A percentile compares a stretch with the other conserved stretches of the same genome.
phyloP scores from a whole-genome alignment of 345 rosid genomes.

The Syzygium aromaticum region DNA sequence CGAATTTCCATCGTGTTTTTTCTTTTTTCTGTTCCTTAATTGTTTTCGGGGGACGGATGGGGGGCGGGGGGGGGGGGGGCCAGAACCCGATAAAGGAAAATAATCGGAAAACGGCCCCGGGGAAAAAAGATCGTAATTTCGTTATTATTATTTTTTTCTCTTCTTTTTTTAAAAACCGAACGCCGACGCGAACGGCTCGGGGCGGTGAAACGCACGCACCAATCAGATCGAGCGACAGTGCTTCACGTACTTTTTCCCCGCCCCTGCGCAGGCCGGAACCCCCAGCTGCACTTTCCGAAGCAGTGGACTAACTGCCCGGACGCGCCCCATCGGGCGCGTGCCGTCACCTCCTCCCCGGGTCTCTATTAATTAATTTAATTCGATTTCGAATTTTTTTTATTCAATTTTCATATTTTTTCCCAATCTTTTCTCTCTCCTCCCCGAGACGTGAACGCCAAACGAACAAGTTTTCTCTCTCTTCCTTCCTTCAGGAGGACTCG shows the following conservation, averaged over 20 bases:
- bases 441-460: not conserved
- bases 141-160: not conserved
- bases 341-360: not conserved
- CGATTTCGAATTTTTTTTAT: not conserved
- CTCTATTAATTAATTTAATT: not conserved
- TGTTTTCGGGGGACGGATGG: not conserved
- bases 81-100: not conserved
- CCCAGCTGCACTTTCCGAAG: not conserved
- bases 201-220: conserved; percentile 7
- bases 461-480: not conserved
- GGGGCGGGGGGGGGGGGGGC: not conserved
- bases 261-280: not conserved
- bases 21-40: too few species aligned
- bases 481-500: not conserved
- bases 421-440: not conserved
- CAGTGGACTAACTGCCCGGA: not conserved
- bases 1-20: not conserved
- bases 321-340: conserved; percentile 18
- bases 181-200: not conserved
- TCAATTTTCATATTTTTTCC: not conserved
- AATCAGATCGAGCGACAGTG: conserved; percentile 1
- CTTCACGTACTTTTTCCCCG: conserved; percentile 9
- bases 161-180: too few species aligned
- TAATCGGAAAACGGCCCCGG: not conserved
- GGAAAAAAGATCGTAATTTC: not conserved